phyloP scores from a whole-genome alignment of 257 asterid genomes.

The Solanum habrochaites region DNA sequence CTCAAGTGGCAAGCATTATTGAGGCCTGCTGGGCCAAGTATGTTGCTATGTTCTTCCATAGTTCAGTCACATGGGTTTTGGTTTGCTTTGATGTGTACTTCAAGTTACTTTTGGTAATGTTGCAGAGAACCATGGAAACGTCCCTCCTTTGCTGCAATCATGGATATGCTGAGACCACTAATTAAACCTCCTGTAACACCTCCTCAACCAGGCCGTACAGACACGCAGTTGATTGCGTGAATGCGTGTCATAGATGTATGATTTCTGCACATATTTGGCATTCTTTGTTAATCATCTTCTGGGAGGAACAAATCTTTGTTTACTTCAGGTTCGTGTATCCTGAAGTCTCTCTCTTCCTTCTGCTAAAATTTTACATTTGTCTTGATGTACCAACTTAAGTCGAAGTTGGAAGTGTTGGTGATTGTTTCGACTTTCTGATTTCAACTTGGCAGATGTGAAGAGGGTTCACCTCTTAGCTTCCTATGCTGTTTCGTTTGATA shows the following conservation, averaged over 20 bases:
- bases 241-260: not conserved
- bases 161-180: slow-evolving; percentile 72
- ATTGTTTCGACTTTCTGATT: not conserved
- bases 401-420: not conserved
- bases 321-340: slow-evolving; percentile 1
- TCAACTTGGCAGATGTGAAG: not conserved
- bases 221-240: slow-evolving; percentile 34
- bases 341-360: not conserved
- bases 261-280: slow-evolving; percentile 5
- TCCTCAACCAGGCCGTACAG: slow-evolving; percentile 34
- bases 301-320: not conserved
- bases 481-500: not conserved
- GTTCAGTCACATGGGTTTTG: not conserved
- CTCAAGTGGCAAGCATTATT: slow-evolving; percentile 65
- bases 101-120: not conserved
- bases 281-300: not conserved
- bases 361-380: not conserved
- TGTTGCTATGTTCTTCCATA: not conserved
- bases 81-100: not conserved
- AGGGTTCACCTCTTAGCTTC: not conserved
- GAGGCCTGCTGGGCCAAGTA: slow-evolving; percentile 90
- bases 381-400: not conserved
- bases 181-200: slow-evolving; percentile 37
- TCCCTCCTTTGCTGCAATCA: slow-evolving; percentile 70
- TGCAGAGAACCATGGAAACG: slow-evolving; percentile 94